Evolutionary conservation across 805 yeast genomes (phyloP).

Genomic region (Candida morakotiae): DNA sequence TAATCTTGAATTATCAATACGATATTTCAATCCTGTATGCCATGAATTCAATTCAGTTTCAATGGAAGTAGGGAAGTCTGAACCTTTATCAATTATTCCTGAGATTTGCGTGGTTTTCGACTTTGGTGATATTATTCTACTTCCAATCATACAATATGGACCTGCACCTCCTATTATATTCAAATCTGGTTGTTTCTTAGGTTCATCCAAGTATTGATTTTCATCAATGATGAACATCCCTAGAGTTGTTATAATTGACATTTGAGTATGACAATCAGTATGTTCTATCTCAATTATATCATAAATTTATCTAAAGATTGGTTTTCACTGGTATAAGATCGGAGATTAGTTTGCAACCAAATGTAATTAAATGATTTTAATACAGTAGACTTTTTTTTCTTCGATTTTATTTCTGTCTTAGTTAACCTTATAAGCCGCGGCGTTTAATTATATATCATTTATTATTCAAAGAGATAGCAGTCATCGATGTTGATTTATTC

Average conservation of each 20-base stretch:
- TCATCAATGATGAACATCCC: constrained; percentile 94
- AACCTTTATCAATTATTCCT: constrained; percentile 77
- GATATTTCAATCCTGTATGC: constrained; percentile 56
- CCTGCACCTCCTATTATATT: constrained; percentile 90
- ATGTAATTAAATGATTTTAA: too few species aligned
- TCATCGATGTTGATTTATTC: too few species aligned
- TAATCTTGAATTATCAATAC: constrained; percentile 47
- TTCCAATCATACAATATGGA: constrained; percentile 73
- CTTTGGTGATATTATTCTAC: constrained; percentile 49
- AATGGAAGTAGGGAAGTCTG: constrained; percentile 61
- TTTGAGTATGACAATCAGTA: too few species aligned
- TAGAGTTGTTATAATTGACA: constrained; percentile 51
- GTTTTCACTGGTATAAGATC: too few species aligned
- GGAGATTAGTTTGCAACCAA: too few species aligned
- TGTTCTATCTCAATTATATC: too few species aligned
- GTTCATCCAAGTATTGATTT: constrained; percentile 50
- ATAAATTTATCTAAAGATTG: too few species aligned
- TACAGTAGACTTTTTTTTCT: too few species aligned
- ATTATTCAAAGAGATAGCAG: too few species aligned
- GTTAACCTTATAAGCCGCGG: too few species aligned
- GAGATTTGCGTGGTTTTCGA: constrained; percentile 38
- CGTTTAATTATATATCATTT: too few species aligned
- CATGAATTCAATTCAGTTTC: constrained; percentile 48
- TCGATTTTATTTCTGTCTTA: too few species aligned
- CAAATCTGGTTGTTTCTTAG: constrained; percentile 25